These are phyloP conservation scores for Colletotrichum brevisporum DNA, from an alignment of 2,329 filamentous ascomycete species.

Conservation along the genomic window DNA sequence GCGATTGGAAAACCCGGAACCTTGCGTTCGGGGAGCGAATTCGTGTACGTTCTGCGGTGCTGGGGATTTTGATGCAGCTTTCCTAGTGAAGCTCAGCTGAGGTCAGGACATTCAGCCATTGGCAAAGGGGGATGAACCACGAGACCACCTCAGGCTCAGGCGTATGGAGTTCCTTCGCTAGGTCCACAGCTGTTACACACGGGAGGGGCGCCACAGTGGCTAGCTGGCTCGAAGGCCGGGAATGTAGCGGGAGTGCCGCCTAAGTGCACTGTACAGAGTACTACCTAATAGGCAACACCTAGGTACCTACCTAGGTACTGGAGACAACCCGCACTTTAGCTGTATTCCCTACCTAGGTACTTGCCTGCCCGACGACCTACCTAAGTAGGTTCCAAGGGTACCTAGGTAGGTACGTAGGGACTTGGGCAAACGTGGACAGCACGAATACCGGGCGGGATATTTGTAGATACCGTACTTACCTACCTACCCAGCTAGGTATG, in stretches of 20 bases:
- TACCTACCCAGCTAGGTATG: no score
- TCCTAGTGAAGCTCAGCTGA: constrained; percentile 1
- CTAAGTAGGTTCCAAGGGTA: no score
- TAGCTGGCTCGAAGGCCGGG: not conserved
- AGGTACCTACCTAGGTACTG: no score
- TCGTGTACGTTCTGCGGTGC: not conserved
- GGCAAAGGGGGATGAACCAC: constrained; percentile 15
- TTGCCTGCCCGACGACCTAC: no score
- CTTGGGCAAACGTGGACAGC: no score
- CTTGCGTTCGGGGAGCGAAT: not conserved
- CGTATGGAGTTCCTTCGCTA: constrained; percentile 7
- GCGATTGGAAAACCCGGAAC: not conserved
- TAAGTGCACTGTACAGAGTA: no score
- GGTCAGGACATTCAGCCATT: constrained; percentile 1
- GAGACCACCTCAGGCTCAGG: not conserved
- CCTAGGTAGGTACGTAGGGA: not conserved
- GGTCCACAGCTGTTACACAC: constrained; percentile 20
- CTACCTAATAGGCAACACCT: no score
- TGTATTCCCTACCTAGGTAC: no score
- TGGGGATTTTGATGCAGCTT: constrained; percentile 5
- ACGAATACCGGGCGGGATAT: no score
- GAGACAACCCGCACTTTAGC: no score
- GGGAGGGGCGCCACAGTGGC: constrained; percentile 30
- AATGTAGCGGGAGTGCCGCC: not conserved
- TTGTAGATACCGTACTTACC: no score